Evolutionary conservation across 2,329 filamentous ascomycete genomes (phyloP).

Genomic region (Karstenula rhodostoma): DNA sequence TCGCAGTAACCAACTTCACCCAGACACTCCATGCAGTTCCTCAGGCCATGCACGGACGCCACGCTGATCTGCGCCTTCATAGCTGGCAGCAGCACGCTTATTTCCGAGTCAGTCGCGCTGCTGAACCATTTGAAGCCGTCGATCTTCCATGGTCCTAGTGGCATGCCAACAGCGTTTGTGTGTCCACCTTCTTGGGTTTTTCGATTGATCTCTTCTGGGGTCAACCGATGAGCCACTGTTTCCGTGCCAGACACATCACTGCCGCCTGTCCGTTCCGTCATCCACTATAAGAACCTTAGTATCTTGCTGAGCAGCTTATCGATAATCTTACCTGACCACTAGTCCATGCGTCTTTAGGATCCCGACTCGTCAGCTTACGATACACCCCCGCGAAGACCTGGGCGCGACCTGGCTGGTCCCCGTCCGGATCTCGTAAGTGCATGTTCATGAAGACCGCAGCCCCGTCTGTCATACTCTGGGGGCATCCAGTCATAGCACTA

Average conservation of each 20-base stretch:
- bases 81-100: constrained; percentile 63
- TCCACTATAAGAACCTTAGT: constrained; percentile 59
- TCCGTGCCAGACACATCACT: constrained; percentile 75
- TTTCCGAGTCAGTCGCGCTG: constrained; percentile 70
- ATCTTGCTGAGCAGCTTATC: not conserved
- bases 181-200: constrained; percentile 29
- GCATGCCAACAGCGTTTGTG: constrained; percentile 38
- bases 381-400: constrained; percentile 63
- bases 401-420: constrained; percentile 39
- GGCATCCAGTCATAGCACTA: constrained; percentile 69
- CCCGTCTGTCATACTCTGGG: constrained; percentile 72
- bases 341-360: constrained; percentile 67
- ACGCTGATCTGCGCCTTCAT: constrained; percentile 39
- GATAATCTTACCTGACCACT: constrained; percentile 62
- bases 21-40: constrained; percentile 68
- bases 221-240: constrained; percentile 60
- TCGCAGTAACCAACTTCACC: constrained; percentile 73
- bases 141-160: constrained; percentile 67
- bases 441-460: constrained; percentile 49
- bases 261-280: constrained; percentile 75
- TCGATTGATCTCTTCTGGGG: constrained; percentile 30
- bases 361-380: constrained; percentile 61
- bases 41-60: constrained; percentile 56
- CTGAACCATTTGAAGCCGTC: constrained; percentile 78
- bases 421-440: constrained; percentile 33